Conservation (phyloP, 106 monocot species). For the Alisma plantagoaquatica region DNA sequence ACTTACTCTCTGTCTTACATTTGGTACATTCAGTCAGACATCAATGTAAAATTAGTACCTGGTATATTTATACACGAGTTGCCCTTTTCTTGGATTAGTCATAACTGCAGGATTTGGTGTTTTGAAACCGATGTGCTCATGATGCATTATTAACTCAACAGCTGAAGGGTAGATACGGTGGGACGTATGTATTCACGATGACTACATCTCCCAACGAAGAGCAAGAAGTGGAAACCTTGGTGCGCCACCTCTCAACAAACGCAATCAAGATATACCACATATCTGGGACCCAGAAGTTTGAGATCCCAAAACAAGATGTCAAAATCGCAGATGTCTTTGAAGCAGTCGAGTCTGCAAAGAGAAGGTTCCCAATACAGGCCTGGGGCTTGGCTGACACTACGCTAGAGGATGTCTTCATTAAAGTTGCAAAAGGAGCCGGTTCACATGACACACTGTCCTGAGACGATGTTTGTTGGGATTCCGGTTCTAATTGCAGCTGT, state of each 20-base stretch:
- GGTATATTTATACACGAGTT: neutral
- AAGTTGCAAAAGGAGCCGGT: constrained; percentile 32
- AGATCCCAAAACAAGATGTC: constrained; percentile 64
- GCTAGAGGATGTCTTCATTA: constrained; percentile 81
- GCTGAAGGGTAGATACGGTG: constrained; percentile 24
- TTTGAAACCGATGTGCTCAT: neutral
- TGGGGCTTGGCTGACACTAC: constrained; percentile 82
- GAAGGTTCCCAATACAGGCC: constrained; percentile 38
- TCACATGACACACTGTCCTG: neutral
- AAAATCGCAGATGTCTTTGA: constrained; percentile 51
- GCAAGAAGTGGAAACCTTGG: constrained; percentile 7
- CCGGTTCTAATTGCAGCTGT: too few species aligned
- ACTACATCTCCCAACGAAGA: constrained; percentile 17
- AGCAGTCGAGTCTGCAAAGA: constrained; percentile 52
- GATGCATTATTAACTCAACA: neutral
- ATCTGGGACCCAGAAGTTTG: constrained; percentile 74
- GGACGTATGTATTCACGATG: constrained; percentile 24
- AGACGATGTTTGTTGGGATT: too few species aligned
- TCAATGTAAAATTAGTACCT: neutral
- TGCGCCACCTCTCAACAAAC: constrained; percentile 4
- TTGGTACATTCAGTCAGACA: neutral
- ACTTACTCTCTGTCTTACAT: neutral
- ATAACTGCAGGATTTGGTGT: too few species aligned
- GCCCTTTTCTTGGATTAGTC: too few species aligned
- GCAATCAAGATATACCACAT: constrained; percentile 68